Conservation (phyloP, 192 early-diverging fungal genomes). For the Pilobolus umbonatus region DNA sequence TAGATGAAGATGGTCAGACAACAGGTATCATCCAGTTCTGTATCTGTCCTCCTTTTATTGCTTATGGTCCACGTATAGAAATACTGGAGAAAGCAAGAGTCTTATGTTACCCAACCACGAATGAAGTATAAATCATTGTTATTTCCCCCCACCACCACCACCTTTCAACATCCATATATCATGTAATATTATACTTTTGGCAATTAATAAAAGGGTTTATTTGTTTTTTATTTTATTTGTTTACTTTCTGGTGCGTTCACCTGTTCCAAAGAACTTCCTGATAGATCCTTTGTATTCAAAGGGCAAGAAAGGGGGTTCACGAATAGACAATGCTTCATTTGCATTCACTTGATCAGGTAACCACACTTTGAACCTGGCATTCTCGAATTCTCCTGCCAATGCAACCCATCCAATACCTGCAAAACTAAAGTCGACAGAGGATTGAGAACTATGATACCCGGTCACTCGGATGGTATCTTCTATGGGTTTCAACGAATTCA, state of each 20-base stretch:
- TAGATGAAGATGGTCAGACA: conserved; percentile 28
- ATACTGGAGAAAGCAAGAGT: conserved; percentile 30
- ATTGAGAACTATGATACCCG: conserved; percentile 39
- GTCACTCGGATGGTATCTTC: conserved; percentile 37
- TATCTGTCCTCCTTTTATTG: conserved; percentile 31
- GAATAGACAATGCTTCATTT: conserved; percentile 27
- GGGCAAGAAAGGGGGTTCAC: conserved; percentile 57
- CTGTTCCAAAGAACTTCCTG: conserved; percentile 33
- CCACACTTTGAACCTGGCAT: conserved; percentile 46
- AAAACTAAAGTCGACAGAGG: conserved; percentile 54
- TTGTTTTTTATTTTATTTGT: background rate
- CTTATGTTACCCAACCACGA: conserved; percentile 10
- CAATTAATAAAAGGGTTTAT: background rate
- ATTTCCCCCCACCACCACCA: too few species aligned
- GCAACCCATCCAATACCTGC: conserved; percentile 62
- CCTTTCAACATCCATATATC: background rate
- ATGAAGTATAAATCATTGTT: background rate
- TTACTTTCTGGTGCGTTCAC: conserved; percentile 22
- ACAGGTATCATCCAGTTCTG: conserved; percentile 30
- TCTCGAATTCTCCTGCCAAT: conserved; percentile 45
- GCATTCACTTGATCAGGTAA: conserved; percentile 37
- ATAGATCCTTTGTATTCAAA: conserved; percentile 50
- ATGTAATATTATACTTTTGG: background rate
- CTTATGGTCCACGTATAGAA: conserved; percentile 3
- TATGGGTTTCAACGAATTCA: conserved; percentile 35